Percentiles rank a stretch among this genome's conserved stretches.
These are phyloP conservation scores for Fraxinus platypoda DNA, from an alignment of 305 asterid species.

Conservation along the genomic window DNA sequence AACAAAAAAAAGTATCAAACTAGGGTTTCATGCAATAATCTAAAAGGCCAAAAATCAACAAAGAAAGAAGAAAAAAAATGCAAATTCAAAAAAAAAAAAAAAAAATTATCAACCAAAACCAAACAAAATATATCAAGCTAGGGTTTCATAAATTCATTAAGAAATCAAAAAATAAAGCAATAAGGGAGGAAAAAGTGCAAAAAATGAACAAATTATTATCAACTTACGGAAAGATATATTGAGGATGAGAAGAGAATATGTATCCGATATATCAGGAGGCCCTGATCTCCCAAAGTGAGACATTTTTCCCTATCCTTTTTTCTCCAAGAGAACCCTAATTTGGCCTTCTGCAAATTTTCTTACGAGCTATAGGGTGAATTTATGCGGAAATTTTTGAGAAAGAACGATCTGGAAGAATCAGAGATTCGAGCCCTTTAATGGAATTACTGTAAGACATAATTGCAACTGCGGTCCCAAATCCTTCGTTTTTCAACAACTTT, in stretches of 20 bases:
- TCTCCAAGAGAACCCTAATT: neutral
- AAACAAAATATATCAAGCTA: neutral
- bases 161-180: neutral
- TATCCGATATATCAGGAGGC: constrained; percentile 28
- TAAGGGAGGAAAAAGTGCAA: neutral
- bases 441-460: neutral
- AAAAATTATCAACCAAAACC: neutral
- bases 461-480: too few relatives aligned
- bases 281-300: constrained; percentile 30
- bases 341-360: neutral
- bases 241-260: constrained; percentile 38
- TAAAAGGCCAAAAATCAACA: neutral
- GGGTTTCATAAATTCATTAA: neutral
- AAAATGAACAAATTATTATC: neutral
- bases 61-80: neutral
- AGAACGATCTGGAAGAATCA: neutral
- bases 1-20: neutral
- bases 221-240: constrained; percentile 31
- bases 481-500: too few relatives aligned
- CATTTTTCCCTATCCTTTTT: constrained; percentile 10
- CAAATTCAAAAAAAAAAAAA: neutral
- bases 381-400: neutral
- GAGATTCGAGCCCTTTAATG: neutral
- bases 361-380: neutral
- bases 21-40: neutral